Conservation (phyloP, 2,329 filamentous ascomycete species). For the Zymoseptoria ardabiliae region DNA sequence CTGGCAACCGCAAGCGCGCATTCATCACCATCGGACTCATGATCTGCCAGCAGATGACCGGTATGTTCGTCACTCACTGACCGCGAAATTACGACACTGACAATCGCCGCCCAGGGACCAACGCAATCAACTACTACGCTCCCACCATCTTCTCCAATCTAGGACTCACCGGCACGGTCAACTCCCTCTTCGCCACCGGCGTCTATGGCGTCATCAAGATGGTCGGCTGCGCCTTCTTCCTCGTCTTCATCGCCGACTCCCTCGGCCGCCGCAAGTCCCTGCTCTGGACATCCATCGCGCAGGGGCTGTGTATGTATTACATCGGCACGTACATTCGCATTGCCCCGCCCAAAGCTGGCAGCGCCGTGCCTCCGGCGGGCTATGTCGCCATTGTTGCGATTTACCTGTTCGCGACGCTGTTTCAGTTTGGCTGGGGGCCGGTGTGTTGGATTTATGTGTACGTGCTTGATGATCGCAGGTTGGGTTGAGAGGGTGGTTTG, state of each 20-base stretch:
- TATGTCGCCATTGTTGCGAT: conserved; percentile 65
- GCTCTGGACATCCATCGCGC: conserved; percentile 38
- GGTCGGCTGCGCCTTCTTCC: conserved; percentile 54
- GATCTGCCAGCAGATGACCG: conserved; percentile 69
- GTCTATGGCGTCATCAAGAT: conserved; percentile 69
- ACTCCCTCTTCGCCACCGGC: conserved; percentile 63
- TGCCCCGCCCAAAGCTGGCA: conserved; percentile 49
- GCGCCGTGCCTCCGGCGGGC: conserved; percentile 52
- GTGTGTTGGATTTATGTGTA: conserved; percentile 64
- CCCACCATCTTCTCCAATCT: conserved; percentile 62
- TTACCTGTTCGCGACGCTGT: conserved; percentile 64
- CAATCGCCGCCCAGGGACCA: conserved; percentile 37
- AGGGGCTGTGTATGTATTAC: conserved; percentile 58
- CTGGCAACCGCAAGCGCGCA: conserved; percentile 56
- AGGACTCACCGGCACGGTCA: conserved; percentile 50
- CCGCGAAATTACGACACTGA: conserved; percentile 13
- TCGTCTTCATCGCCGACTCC: conserved; percentile 64
- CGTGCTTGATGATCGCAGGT: not conserved
- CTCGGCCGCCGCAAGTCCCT: conserved; percentile 58
- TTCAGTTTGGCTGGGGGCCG: conserved; percentile 60
- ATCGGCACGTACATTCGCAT: conserved; percentile 64
- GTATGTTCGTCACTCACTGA: conserved; percentile 44
- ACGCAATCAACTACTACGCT: conserved; percentile 55
- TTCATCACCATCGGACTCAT: conserved; percentile 56
- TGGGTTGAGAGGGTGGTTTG: conserved; percentile 38